Evolutionary conservation across 2,329 filamentous ascomycete genomes (phyloP).

Genomic region (Ophiosphaerella narmari): DNA sequence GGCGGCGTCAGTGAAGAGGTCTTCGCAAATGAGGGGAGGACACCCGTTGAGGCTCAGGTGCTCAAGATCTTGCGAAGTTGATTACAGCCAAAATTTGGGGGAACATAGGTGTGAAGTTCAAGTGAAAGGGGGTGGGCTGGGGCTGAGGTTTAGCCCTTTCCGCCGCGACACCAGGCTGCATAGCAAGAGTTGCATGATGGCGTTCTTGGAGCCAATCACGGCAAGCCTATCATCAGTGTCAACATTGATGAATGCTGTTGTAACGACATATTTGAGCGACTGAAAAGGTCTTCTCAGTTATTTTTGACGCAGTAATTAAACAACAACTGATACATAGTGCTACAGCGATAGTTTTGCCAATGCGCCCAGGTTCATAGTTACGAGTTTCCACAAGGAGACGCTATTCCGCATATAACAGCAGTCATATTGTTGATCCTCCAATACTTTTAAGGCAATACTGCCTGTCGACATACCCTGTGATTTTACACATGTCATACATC

Average conservation of each 20-base stretch:
- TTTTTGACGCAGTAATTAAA: too few species aligned
- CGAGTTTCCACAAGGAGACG: background rate
- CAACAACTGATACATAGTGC: too few species aligned
- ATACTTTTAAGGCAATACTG: background rate
- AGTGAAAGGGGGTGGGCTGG: background rate
- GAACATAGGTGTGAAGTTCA: background rate
- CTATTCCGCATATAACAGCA: background rate
- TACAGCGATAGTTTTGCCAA: background rate
- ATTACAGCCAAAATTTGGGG: too few species aligned
- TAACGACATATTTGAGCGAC: too few species aligned
- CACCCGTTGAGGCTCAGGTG: too few species aligned
- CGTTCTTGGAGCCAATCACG: slow-evolving; percentile 5
- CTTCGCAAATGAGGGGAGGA: too few species aligned
- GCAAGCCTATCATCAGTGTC: background rate
- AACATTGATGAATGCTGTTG: background rate
- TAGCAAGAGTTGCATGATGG: slow-evolving; percentile 1
- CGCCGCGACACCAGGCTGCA: background rate
- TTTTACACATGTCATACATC: too few species aligned
- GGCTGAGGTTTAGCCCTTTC: slow-evolving; percentile 4
- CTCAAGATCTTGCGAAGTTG: too few species aligned
- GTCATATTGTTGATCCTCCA: background rate
- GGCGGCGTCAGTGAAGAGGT: too few species aligned
- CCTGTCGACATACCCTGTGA: too few species aligned
- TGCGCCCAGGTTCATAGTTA: background rate
- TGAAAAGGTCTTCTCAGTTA: too few species aligned